phyloP scores from a whole-genome alignment of 2,329 filamentous ascomycete species.

The Lomentospora prolificans region DNA sequence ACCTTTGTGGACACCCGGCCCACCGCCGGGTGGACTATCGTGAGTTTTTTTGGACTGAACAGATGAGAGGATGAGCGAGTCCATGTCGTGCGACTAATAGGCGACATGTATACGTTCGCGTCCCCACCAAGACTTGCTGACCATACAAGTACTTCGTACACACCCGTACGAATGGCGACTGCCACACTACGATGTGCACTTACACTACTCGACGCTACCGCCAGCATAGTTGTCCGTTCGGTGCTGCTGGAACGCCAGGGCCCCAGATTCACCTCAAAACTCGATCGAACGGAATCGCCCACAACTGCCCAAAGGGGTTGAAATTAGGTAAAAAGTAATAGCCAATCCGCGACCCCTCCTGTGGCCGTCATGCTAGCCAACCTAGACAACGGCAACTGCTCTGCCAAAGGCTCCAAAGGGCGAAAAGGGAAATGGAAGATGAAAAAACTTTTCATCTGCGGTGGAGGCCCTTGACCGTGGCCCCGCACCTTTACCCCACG shows the following conservation, averaged over 20 bases:
- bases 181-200: neutral
- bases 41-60: neutral
- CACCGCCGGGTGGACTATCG: neutral
- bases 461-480: no score
- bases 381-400: no score
- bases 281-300: neutral
- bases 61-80: neutral
- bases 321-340: conserved; percentile 1
- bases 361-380: neutral
- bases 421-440: neutral
- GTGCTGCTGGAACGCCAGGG: neutral
- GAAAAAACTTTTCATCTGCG: neutral
- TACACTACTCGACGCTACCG: neutral
- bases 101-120: no score
- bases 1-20: neutral
- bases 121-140: no score
- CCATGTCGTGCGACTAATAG: no score
- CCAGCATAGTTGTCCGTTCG: neutral
- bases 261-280: neutral
- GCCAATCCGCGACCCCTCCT: neutral
- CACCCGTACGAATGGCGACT: no score
- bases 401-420: no score
- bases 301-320: neutral
- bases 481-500: neutral
- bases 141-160: no score